Percentiles rank a stretch among this genome's conserved stretches.
phyloP scores from a whole-genome alignment of 495 filamentous ascomycete species.

The Penicilliopsis zonata region DNA sequence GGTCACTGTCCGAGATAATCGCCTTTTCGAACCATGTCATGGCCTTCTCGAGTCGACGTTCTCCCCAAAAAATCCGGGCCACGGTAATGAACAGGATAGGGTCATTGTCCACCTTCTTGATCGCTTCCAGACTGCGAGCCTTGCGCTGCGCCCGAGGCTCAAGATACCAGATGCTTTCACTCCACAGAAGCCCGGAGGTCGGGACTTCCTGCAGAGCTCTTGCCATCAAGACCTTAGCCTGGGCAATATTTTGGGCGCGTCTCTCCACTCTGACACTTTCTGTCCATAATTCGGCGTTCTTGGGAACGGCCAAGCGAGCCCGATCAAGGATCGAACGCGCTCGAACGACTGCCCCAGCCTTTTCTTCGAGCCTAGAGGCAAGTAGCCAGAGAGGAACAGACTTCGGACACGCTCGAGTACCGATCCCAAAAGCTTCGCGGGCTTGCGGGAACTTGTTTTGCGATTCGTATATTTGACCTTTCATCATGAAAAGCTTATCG shows the following conservation, averaged over 20 bases:
- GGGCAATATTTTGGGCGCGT: conserved; percentile 67
- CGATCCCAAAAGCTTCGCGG: conserved; percentile 80
- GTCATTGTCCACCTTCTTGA: conserved; percentile 93
- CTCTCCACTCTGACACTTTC: conserved; percentile 88
- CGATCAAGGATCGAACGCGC: conserved; percentile 87
- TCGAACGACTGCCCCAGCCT: conserved; percentile 71
- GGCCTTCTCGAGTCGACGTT: conserved; percentile 79
- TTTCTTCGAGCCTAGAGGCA: conserved; percentile 78
- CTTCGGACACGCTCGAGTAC: conserved; percentile 73
- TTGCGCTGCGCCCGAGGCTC: conserved; percentile 86
- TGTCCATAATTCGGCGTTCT: conserved; percentile 74
- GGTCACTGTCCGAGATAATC: conserved; percentile 69
- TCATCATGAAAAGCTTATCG: conserved; percentile 95
- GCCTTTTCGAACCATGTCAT: conserved; percentile 96
- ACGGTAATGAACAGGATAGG: conserved; percentile 70
- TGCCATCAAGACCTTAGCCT: conserved; percentile 87
- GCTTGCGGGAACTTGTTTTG: conserved; percentile 69
- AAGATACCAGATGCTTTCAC: conserved; percentile 87
- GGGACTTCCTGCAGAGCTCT: conserved; percentile 83
- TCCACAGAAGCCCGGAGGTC: conserved; percentile 83
- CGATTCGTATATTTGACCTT: conserved; percentile 90
- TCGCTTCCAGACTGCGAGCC: conserved; percentile 78
- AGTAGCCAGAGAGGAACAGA: conserved; percentile 84
- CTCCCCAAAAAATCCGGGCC: conserved; percentile 65
- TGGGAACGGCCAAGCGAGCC: conserved; percentile 73